phyloP scores from a whole-genome alignment of 164 flowering plant genomes.

The Vitis cinerea region DNA sequence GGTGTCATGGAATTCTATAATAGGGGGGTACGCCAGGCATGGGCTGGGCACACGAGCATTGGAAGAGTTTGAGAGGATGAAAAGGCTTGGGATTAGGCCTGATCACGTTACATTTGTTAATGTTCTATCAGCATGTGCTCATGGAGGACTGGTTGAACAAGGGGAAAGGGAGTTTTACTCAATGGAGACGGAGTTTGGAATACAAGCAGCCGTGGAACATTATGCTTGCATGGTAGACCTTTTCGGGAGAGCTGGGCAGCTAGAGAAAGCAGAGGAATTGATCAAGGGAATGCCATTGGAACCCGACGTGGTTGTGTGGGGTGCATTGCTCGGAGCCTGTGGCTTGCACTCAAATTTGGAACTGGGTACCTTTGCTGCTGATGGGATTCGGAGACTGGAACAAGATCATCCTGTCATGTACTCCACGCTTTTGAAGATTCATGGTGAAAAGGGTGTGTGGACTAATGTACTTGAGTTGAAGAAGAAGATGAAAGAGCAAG shows the following conservation, averaged over 20 bases:
- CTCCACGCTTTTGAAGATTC: constrained; percentile 41
- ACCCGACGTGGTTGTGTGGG: constrained; percentile 65
- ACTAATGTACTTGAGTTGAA: constrained; percentile 32
- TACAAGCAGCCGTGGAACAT: constrained; percentile 45
- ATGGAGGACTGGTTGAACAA: constrained; percentile 50
- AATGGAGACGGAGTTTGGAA: constrained; percentile 39
- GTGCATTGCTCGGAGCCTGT: constrained; percentile 65
- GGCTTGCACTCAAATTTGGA: constrained; percentile 53
- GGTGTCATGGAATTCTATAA: constrained; percentile 56
- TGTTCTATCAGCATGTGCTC: constrained; percentile 57
- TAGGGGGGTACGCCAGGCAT: constrained; percentile 62
- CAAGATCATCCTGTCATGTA: constrained; percentile 49
- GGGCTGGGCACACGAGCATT: constrained; percentile 48
- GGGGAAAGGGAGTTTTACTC: constrained; percentile 40
- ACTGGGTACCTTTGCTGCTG: constrained; percentile 43
- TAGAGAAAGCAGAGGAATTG: constrained; percentile 49
- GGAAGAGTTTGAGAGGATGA: constrained; percentile 49
- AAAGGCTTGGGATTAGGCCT: constrained; percentile 27
- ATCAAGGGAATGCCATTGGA: constrained; percentile 49
- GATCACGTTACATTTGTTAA: constrained; percentile 50
- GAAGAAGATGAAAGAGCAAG: constrained; percentile 31
- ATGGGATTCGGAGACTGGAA: constrained; percentile 37
- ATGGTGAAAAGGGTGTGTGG: constrained; percentile 52
- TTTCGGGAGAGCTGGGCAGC: constrained; percentile 53
- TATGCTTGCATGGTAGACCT: constrained; percentile 71